Evolutionary conservation across 2,329 filamentous ascomycete genomes (phyloP).

Genomic region (Orbilia oligospora): DNA sequence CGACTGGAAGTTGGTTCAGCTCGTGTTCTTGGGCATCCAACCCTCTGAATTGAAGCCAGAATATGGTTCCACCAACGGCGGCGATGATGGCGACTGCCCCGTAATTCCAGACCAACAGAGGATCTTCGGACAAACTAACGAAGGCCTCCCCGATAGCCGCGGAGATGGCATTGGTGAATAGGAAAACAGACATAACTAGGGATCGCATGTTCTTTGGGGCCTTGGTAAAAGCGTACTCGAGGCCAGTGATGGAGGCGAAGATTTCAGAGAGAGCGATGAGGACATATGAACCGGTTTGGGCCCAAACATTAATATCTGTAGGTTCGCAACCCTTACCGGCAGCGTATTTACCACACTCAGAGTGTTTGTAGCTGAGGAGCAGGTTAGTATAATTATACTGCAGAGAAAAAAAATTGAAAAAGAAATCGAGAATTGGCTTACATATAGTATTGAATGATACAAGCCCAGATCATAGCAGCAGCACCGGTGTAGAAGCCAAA

Average conservation of each 20-base stretch:
- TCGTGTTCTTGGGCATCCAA: constrained; percentile 78
- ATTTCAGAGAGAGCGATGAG: constrained; percentile 73
- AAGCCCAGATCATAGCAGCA: constrained; percentile 71
- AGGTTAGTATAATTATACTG: neutral
- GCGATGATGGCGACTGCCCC: constrained; percentile 75
- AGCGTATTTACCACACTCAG: constrained; percentile 59
- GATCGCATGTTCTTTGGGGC: constrained; percentile 84
- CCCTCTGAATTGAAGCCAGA: constrained; percentile 78
- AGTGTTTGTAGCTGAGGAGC: constrained; percentile 50
- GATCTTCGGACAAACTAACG: constrained; percentile 75
- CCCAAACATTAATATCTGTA: constrained; percentile 77
- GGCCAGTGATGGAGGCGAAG: constrained; percentile 73
- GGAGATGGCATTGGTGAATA: constrained; percentile 80
- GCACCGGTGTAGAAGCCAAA: constrained; percentile 54
- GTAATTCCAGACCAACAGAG: constrained; percentile 81
- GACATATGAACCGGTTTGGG: constrained; percentile 69
- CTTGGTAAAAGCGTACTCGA: constrained; percentile 83
- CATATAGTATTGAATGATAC: constrained; percentile 66
- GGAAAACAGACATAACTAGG: constrained; percentile 77
- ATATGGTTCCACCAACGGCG: constrained; percentile 74
- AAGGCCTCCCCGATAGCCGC: constrained; percentile 80
- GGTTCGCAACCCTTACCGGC: constrained; percentile 65
- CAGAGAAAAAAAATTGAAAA: no score
- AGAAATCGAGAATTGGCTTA: no score
- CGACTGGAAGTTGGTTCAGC: constrained; percentile 74